Base-by-base conservation (phyloP, 1,284 basidiomycete genomes). In the Rhodofomes roseus region DNA sequence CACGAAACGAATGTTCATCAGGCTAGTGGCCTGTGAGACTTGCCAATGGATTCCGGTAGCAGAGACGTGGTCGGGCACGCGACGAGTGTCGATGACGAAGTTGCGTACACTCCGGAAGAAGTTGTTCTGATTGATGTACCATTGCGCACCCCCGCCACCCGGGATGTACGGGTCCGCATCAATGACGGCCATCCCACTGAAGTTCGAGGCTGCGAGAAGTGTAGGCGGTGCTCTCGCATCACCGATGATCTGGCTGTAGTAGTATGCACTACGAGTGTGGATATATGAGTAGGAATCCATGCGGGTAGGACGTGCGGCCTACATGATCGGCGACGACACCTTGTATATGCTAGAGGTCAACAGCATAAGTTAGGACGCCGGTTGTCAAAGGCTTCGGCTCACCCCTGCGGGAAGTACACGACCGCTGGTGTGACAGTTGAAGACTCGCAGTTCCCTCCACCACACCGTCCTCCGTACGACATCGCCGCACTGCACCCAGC, bases 11-110 rank as follows among this genome's bases (percentile, higher is more conserved):
- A 81, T 73, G 65, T 83, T 80, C 65, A 85, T 80, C 54, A 93
- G 75, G 1, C 87, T 89, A 0, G 90, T 93, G 8, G 89, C 83
- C 70, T 93, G 90, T 16, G 89, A 82, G 31, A 92, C 86, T 73
- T 91, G 87, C 84, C 89, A 91, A 64, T 92, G 88, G 41, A 90
- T 77, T 34, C 85, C 88, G 23, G 85, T 89, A 14, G 81, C 86
- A 5, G 62, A 70, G 14, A 74, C 76, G n/a, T 74, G 69, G 0
- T 83, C 74, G 20, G 86, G 82, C 62, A 88, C 80, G 59, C 68
- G 68, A 34, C 71, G 73, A 40, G 79, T 70, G 67, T 83, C 81
- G 66, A 84, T 80, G 36, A 84, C 79, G 57, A 88, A 81, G 69
- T 88, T 87, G 61, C 86, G 76, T 34, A 88, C 79, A 12, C 83